Percentiles rank a stretch among this genome's conserved stretches.
These are phyloP conservation scores for Yamadazyma kanchanaburiensis DNA, from an alignment of 1,139 yeast species.

Conservation along the genomic window DNA sequence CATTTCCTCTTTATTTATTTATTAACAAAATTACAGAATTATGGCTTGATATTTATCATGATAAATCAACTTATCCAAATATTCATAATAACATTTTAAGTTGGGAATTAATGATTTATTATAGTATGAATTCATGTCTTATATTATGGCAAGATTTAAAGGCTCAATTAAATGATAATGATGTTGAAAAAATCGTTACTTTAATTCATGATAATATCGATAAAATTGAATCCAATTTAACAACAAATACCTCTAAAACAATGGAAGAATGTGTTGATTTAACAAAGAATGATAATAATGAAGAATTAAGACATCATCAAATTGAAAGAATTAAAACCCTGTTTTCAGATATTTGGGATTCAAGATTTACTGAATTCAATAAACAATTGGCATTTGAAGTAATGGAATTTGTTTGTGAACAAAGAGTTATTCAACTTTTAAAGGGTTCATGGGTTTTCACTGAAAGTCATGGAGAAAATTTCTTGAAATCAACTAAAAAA, in stretches of 20 bases:
- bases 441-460: conserved; percentile 85
- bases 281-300: conserved; percentile 43
- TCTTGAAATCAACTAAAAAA: conserved; percentile 24
- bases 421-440: conserved; percentile 66
- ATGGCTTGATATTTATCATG: conserved; percentile 40
- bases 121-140: conserved; percentile 55
- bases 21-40: conserved; percentile 33
- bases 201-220: conserved; percentile 33
- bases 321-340: conserved; percentile 38
- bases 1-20: conserved; percentile 41
- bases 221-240: conserved; percentile 27
- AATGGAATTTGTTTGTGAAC: conserved; percentile 73
- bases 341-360: conserved; percentile 31
- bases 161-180: conserved; percentile 46
- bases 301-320: conserved; percentile 56
- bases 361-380: conserved; percentile 47
- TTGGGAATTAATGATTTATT: conserved; percentile 56
- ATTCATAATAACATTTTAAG: conserved; percentile 47
- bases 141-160: conserved; percentile 68
- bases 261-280: conserved; percentile 45
- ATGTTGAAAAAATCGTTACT: conserved; percentile 47
- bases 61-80: conserved; percentile 28
- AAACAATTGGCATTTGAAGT: conserved; percentile 56
- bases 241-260: conserved; percentile 15
- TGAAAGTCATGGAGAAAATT: conserved; percentile 53